Base-by-base conservation (phyloP, 2,329 filamentous ascomycete species). In the Penicillium sclerotigenum region DNA sequence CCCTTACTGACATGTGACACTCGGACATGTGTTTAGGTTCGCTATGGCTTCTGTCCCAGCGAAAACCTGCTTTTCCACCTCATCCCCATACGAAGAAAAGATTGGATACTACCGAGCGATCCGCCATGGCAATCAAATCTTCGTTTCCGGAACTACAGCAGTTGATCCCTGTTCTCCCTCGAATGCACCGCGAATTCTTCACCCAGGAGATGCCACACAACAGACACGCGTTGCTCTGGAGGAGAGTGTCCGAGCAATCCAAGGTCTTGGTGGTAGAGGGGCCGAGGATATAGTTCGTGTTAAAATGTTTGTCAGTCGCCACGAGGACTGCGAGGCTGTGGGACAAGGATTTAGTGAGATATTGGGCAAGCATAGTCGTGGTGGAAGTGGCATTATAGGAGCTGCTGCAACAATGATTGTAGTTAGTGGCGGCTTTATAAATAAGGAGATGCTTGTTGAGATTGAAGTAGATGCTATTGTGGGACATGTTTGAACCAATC, bases 41-140 rank as follows among this genome's bases (percentile, higher is more conserved):
- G 31, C 5, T 22, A 50, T 50, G 47, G 20, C 28, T 33, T 41
- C 37, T 10, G 5, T 1, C 2, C 13, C 10, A 26, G 7, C 36
- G 29, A 71, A 70, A 52, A 57, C 59, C 41, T 65, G 66, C 55
- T 70, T 70, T 57, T 65, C 65, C 29, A 75, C 73, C 8, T 48
- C 64, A 18, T 75, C 73, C 5, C 73, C 71, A 6, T 75, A 68
- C 58, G 73, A 76, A 53, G 60, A 67, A 31, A 59, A 59, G 38
- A 68, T 74, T 52, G 72, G 72, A 31, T 73, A 75, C 52, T 73
- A 75, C 54, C 73, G 73, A 34, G 73, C 73, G 18, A 65, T 76
- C 20, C 72, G 72, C 8, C 65, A 66, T 31, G 70, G 70, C 5
- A 60, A 65, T 4, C 67, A 69, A 5, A 72, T 76, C 45, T 74